These are phyloP conservation scores for Panus rudis DNA, from an alignment of 768 basidiomycete species.

Conservation along the genomic window DNA sequence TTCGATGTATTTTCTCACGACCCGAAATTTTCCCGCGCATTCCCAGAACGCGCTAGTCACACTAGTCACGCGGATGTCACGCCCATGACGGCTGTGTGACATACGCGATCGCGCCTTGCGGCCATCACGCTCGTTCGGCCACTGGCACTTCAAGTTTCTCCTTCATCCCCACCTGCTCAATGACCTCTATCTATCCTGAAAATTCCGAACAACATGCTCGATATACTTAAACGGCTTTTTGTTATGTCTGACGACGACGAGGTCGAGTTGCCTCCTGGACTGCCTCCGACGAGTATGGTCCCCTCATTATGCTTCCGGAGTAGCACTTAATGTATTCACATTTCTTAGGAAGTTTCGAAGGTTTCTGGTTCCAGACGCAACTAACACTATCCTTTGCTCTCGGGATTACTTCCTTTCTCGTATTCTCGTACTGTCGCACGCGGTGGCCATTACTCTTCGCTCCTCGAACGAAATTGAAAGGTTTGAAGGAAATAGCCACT, in stretches of 20 bases:
- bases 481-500: constrained; percentile 32
- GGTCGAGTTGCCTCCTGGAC: neutral
- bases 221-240: too few relatives aligned
- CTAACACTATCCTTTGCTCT: constrained; percentile 69
- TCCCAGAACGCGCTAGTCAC: too few relatives aligned
- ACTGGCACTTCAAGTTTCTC: too few relatives aligned
- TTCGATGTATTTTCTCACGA: too few relatives aligned
- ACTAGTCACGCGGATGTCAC: too few relatives aligned
- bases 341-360: constrained; percentile 65
- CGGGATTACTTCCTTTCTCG: constrained; percentile 71
- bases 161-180: too few relatives aligned
- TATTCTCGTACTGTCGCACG: constrained; percentile 85
- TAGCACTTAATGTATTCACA: neutral
- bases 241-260: neutral
- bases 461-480: constrained; percentile 91
- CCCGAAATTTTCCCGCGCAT: too few relatives aligned
- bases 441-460: constrained; percentile 89
- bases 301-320: neutral
- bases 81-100: too few relatives aligned
- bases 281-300: neutral
- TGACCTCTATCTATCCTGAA: too few relatives aligned
- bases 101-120: too few relatives aligned
- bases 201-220: too few relatives aligned
- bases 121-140: too few relatives aligned
- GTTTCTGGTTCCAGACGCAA: constrained; percentile 95